Base-by-base conservation (phyloP, 1,139 yeast genomes). In the Zygosaccharomyces sapae region DNA sequence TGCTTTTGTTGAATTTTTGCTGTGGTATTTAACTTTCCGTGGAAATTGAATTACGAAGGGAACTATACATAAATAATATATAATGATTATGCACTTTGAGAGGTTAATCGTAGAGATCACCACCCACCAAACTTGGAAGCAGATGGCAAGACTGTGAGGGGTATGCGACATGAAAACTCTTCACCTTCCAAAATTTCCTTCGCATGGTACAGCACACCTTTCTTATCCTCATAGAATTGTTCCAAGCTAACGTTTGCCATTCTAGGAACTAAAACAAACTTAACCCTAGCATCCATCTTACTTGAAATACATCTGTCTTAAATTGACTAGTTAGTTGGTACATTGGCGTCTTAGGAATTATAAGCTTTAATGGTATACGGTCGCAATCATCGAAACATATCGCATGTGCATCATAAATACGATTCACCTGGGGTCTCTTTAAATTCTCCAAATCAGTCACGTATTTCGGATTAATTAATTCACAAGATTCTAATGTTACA, bases 101-200 rank as follows among this genome's bases (percentile, higher is more conserved):
- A n/a, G n/a, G n/a, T n/a, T n/a, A n/a, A n/a, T n/a, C n/a, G n/a
- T n/a, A n/a, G n/a, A n/a, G 25, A 22, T 22, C 25, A 52, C 73
- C 73, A 54, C 48, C 71, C 66, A 52, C 66, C 68, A 58, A 61
- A 55, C 56, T 62, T 60, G 45, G 65, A 47, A 47, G 65, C 57
- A 49, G 66, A 50, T 47, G 71, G 65, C 47, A 70, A 46, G 1
- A 70, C 56, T 13, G 55, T 53, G 0, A 70, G 18, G 4, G 73
- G 72, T 3, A 71, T 48, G 42, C 65, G 62, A 33, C 70, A 65
- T 6, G 58, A 52, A 47, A 70, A 70, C 33, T 66, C 70, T 25
- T 56, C 59, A 3, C 74, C 74, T 20, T 59, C 65, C 9, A 70
- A 27, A 27, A 50, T 55, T 29, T 68, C 69, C 41, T 55, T 60